Conservation (phyloP, 176 grass and related monocot species). For the Eragrostis nindensis region DNA sequence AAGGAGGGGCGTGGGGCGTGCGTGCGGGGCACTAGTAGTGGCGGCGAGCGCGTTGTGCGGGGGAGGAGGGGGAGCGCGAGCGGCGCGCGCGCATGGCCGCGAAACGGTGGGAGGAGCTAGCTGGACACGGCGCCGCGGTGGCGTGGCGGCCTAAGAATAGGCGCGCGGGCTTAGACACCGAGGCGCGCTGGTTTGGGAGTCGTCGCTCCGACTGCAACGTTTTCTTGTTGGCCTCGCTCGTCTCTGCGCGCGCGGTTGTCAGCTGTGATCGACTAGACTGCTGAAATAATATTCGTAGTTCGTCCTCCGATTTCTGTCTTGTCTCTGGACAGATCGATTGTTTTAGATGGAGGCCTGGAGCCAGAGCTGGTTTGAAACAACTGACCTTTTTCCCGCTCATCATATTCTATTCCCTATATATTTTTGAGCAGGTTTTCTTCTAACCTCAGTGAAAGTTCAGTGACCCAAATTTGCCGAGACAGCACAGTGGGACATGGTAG, state of each 20-base stretch:
- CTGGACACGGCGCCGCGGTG: not conserved
- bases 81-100: not conserved
- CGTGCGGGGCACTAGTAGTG: slow-evolving; percentile 36
- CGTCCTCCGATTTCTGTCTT: not conserved
- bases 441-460: not conserved
- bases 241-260: not conserved
- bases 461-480: not conserved
- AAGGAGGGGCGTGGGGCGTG: not conserved
- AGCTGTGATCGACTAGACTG: not conserved
- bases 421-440: not conserved
- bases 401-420: too few relatives aligned
- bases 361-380: not conserved
- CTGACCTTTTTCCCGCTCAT: not conserved
- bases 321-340: not conserved
- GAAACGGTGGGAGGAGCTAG: too few relatives aligned
- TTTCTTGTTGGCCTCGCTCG: slow-evolving; percentile 24
- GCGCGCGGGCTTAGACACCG: slow-evolving; percentile 31
- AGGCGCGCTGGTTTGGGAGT: slow-evolving; percentile 10
- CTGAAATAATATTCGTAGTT: not conserved
- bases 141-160: slow-evolving; percentile 51
- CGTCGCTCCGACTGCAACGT: slow-evolving; percentile 26
- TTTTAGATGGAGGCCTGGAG: not conserved
- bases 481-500: not conserved
- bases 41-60: slow-evolving; percentile 17
- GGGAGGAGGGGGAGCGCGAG: slow-evolving; percentile 16